Conservation (phyloP, 208 protist genomes). For the Dictyostelium gargantuum region DNA sequence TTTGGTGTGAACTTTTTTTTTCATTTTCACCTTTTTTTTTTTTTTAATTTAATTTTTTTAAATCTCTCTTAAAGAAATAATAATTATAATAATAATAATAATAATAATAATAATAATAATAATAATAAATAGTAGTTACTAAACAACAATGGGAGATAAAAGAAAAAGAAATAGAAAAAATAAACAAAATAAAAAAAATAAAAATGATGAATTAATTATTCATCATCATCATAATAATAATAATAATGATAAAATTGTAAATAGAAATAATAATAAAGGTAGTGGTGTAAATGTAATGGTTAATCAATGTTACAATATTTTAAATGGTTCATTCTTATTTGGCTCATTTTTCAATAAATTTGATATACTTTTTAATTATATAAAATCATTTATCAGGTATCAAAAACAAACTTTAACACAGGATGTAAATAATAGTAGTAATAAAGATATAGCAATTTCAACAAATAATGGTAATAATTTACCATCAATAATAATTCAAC, state of each 20-base stretch:
- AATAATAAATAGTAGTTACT: too few species aligned
- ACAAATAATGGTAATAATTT: not conserved
- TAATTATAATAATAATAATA: too few species aligned
- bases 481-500: conserved; percentile 16
- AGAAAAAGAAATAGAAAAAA: conserved; percentile 18
- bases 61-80: too few species aligned
- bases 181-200: conserved; percentile 7
- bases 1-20: too few species aligned
- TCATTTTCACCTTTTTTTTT: too few species aligned
- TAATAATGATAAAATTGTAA: not conserved
- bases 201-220: not conserved
- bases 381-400: not conserved
- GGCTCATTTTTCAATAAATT: not conserved
- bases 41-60: too few species aligned
- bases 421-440: not conserved
- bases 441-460: not conserved
- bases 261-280: not conserved
- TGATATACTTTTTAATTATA: not conserved
- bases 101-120: too few species aligned
- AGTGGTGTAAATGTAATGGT: not conserved
- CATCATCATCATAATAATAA: not conserved
- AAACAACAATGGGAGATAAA: not conserved
- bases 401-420: not conserved
- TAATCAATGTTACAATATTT: conserved; percentile 43
- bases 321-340: not conserved